Conservation (phyloP, 1,284 basidiomycete genomes). For the Austropuccinia psidii region DNA sequence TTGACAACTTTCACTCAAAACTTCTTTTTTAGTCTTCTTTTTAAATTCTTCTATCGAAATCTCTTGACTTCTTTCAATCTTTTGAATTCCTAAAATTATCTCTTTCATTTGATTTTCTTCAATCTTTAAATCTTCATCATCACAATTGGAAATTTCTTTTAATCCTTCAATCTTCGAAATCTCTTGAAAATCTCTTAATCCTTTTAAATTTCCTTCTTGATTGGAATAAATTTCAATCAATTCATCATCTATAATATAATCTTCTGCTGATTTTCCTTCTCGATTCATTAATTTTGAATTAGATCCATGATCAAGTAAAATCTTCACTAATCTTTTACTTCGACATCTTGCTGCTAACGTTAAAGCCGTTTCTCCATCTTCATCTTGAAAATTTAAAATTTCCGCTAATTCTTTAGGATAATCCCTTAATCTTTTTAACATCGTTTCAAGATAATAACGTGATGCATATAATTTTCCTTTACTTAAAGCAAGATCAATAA, state of each 20-base stretch:
- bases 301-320: constrained; percentile 91
- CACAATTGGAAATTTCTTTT: no score
- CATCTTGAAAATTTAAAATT: constrained; percentile 98
- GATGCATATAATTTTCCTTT: constrained; percentile 97
- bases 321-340: constrained; percentile 91
- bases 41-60: no score
- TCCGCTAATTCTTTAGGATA: constrained; percentile 95
- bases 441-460: constrained; percentile 97
- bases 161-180: no score
- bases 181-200: no score
- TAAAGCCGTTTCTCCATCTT: constrained; percentile 95
- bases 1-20: no score
- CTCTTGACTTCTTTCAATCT: no score
- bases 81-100: no score
- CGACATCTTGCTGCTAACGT: constrained; percentile 94
- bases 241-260: constrained; percentile 96
- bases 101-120: no score
- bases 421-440: constrained; percentile 78
- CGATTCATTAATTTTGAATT: constrained; percentile 92
- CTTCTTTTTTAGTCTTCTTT: no score
- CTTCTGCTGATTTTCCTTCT: constrained; percentile 95
- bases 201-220: no score
- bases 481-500: constrained; percentile 95
- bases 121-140: no score
- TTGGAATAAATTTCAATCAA: constrained; percentile 94